phyloP scores from a whole-genome alignment of 768 basidiomycete genomes.

The Suillus bovinus region DNA sequence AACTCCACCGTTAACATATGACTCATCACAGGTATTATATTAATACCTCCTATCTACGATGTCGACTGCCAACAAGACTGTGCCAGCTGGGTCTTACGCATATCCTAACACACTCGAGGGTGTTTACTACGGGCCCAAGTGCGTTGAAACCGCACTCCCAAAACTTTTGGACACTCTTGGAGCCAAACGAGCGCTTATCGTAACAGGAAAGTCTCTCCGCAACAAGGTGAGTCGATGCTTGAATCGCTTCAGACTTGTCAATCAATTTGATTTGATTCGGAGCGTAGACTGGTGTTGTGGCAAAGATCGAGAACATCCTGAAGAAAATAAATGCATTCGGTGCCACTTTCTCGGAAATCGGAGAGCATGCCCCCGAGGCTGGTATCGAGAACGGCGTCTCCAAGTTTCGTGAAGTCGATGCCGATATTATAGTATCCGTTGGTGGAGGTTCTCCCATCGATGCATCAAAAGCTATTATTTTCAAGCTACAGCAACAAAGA shows the following conservation, averaged over 20 bases:
- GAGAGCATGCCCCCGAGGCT: conserved; percentile 69
- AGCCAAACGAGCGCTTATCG: conserved; percentile 63
- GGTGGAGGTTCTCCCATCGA: conserved; percentile 85
- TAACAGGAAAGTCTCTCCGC: conserved; percentile 70
- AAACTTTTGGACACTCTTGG: conserved; percentile 55
- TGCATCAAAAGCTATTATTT: conserved; percentile 72
- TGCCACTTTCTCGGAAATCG: conserved; percentile 71
- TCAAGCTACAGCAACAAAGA: conserved; percentile 45
- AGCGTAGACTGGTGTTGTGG: conserved; percentile 27
- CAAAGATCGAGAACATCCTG: conserved; percentile 42
- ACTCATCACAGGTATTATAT: not conserved
- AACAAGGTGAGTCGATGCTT: conserved; percentile 48
- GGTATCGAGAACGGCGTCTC: conserved; percentile 60
- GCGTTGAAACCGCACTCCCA: conserved; percentile 59
- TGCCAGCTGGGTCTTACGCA: conserved; percentile 56
- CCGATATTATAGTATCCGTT: conserved; percentile 70
- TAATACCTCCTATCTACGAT: not conserved
- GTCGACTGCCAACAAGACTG: not conserved
- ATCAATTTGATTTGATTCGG: conserved; percentile 13
- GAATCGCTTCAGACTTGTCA: not conserved
- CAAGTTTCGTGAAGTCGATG: conserved; percentile 52
- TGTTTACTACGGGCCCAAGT: conserved; percentile 74
- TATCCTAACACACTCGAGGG: conserved; percentile 69
- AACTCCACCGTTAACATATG: not conserved
- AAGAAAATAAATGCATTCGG: conserved; percentile 59